These are phyloP conservation scores for Melampsora larici-populina DNA, from an alignment of 1,284 basidiomycete species.

Conservation along the genomic window DNA sequence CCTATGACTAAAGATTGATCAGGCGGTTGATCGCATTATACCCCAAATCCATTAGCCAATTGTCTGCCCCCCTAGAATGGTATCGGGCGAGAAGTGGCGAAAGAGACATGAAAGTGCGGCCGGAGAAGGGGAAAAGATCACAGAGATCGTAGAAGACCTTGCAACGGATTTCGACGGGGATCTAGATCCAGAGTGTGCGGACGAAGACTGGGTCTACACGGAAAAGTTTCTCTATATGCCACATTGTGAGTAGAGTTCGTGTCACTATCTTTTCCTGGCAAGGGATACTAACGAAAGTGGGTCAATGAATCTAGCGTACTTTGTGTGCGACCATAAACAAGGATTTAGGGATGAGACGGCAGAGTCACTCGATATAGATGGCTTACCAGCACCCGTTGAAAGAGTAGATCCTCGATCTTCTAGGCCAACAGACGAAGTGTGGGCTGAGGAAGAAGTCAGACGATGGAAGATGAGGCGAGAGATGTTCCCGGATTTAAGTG, in stretches of 20 bases:
- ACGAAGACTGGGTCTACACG: conserved; percentile 61
- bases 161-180: conserved; percentile 57
- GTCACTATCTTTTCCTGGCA: conserved; percentile 59
- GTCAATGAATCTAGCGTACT: conserved; percentile 57
- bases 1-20: neutral
- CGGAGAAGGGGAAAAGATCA: conserved; percentile 42
- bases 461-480: conserved; percentile 58
- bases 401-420: conserved; percentile 44
- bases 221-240: conserved; percentile 56
- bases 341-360: conserved; percentile 53
- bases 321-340: conserved; percentile 65
- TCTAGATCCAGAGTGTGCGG: conserved; percentile 60
- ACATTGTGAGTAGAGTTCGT: conserved; percentile 43
- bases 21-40: neutral
- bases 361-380: conserved; percentile 31
- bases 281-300: conserved; percentile 46
- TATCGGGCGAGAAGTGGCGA: conserved; percentile 57
- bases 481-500: conserved; percentile 60
- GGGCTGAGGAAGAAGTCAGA: conserved; percentile 59
- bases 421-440: conserved; percentile 53
- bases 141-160: conserved; percentile 32
- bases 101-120: conserved; percentile 25
- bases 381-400: conserved; percentile 15
- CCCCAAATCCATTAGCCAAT: conserved; percentile 50
- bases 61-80: conserved; percentile 60